These are phyloP conservation scores for Macadamia integrifolia DNA, from an alignment of 164 flowering plant genomes.

Conservation along the genomic window DNA sequence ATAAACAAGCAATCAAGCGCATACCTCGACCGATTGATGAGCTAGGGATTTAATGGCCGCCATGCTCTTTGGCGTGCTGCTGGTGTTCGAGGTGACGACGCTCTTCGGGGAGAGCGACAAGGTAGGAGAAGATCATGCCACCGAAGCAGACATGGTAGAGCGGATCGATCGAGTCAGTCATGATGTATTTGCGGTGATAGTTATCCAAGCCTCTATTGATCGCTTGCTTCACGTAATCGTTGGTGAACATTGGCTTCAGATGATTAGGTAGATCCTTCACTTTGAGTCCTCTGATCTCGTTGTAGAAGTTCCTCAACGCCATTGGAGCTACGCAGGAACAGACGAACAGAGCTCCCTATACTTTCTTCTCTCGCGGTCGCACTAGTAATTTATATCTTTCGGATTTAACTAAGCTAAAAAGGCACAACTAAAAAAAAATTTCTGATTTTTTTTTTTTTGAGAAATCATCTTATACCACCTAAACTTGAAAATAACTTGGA, in stretches of 20 bases:
- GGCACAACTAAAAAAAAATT: too few species aligned
- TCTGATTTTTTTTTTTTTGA: too few species aligned
- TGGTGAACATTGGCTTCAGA: constrained; percentile 59
- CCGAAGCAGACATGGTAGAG: constrained; percentile 79
- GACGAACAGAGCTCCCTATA: too few species aligned
- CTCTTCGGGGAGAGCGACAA: constrained; percentile 86
- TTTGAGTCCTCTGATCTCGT: constrained; percentile 64
- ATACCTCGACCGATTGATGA: not conserved
- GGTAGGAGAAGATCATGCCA: constrained; percentile 79
- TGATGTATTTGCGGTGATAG: constrained; percentile 69
- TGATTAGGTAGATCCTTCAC: constrained; percentile 65
- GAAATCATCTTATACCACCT: too few species aligned
- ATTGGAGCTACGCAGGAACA: constrained; percentile 19
- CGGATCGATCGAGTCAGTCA: constrained; percentile 63
- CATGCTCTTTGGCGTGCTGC: constrained; percentile 66
- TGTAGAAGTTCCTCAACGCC: constrained; percentile 70
- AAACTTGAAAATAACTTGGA: too few species aligned
- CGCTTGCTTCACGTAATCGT: constrained; percentile 39
- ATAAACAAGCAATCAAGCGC: too few species aligned
- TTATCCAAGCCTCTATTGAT: constrained; percentile 53
- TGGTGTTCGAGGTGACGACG: constrained; percentile 85
- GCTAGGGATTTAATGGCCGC: constrained; percentile 17
- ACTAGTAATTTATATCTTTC: too few species aligned
- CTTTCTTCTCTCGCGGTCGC: too few species aligned
- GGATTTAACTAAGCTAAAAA: too few species aligned